Evolutionary conservation across 352 stramenopile genomes (phyloP), one percentile per base, ranked within the genome.

Genomic region (Pythium myriotylum): DNA sequence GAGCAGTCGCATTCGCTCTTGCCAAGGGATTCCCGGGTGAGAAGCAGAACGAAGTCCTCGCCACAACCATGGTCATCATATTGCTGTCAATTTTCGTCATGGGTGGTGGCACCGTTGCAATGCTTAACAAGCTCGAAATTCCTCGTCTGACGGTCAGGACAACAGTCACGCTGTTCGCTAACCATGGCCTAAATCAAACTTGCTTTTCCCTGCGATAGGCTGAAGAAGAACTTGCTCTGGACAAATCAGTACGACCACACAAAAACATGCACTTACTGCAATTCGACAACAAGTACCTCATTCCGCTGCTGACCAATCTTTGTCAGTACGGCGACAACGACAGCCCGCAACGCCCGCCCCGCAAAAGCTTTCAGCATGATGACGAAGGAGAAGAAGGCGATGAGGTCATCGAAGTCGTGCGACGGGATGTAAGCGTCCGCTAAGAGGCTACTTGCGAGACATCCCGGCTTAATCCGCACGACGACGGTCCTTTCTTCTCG

Each of bases 41-140:
- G 35, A 92, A 91, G 68, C 72, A 79, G 23, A 81, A 94, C 57
- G 79, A 94, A 61, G 89, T 98, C 41, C 84, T 92, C 33, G 80
- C 88, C 42, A 96, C 89, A 16, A 96, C 93, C 32, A 96, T 97
- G 80, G 75, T 94, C 20, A 89, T 98, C 62, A 87, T 98, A 50
- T 62, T 98, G 19, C 67, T 97, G 19, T 96, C 92, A 23, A 93
- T 97, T 52, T 97, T 97, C 63, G 43, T 96, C 50, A 86, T 97
- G 73, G 95, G 92, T 20, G 86, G 90, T 27, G 86, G 89, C 48
- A 98, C 92, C 4, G 89, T 97, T 57, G 78, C 80, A 20, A 89
- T 94, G 58, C 77, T 98, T 43, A 86, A 94, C 62, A 78, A 75
- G 43, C 77, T 97, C 32, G 62, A 90, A 26, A 98, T 98, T 64